Evolutionary conservation across 176 grass and related monocot species (phyloP).

Genomic region (Alloteropsis semialata): DNA sequence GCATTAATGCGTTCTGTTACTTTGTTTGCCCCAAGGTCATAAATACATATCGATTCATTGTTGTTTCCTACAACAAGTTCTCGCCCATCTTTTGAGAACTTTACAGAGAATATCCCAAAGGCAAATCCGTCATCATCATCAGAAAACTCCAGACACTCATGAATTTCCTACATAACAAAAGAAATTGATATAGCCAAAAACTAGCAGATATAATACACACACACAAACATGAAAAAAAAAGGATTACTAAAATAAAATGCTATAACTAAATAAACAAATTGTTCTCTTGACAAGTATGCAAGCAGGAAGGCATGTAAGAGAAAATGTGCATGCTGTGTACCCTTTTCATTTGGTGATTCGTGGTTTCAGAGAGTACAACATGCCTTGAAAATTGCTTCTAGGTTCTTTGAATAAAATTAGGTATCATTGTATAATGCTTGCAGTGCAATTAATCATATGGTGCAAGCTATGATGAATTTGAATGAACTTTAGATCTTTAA

Average conservation of each 20-base stretch:
- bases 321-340: neutral
- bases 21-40: conserved; percentile 72
- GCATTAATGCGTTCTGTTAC: conserved; percentile 45
- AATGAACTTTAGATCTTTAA: neutral
- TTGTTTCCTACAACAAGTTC: conserved; percentile 72
- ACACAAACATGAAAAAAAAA: too few species aligned
- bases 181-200: neutral
- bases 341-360: neutral
- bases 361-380: neutral
- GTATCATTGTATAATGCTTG: neutral
- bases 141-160: conserved; percentile 64
- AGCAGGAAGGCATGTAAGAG: neutral
- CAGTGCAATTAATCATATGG: neutral
- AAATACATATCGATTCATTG: conserved; percentile 59
- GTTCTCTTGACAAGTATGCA: neutral
- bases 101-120: conserved; percentile 80
- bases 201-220: neutral
- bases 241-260: neutral
- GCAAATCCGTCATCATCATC: conserved; percentile 24
- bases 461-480: neutral
- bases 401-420: neutral
- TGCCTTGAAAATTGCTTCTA: neutral
- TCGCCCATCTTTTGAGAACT: conserved; percentile 69
- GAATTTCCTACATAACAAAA: conserved; percentile 56
- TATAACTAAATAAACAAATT: neutral